phyloP scores from a whole-genome alignment of 2,329 filamentous ascomycete species.

The Pseudodiploospora longispora region DNA sequence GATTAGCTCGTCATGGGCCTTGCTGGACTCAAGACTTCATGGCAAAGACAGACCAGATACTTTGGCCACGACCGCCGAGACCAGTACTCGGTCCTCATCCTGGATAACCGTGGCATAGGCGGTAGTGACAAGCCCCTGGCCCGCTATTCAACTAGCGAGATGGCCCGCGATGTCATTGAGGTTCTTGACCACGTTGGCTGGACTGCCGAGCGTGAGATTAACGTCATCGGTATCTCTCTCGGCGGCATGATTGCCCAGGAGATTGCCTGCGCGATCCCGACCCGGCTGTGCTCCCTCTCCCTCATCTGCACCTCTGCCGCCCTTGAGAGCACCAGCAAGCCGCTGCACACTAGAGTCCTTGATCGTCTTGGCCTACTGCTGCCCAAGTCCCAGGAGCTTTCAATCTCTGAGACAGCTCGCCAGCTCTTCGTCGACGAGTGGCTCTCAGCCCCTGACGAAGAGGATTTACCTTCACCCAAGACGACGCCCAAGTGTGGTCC shows the following conservation, averaged over 20 bases:
- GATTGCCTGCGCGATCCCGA: slow-evolving; percentile 48
- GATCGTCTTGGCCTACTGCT: slow-evolving; percentile 50
- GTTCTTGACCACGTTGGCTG: slow-evolving; percentile 62
- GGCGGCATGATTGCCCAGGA: slow-evolving; percentile 92
- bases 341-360: slow-evolving; percentile 57
- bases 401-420: slow-evolving; percentile 54
- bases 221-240: slow-evolving; percentile 74
- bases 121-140: slow-evolving; percentile 67
- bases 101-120: slow-evolving; percentile 83
- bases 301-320: slow-evolving; percentile 54
- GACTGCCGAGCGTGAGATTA: slow-evolving; percentile 43
- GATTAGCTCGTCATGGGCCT: slow-evolving; percentile 72
- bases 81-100: slow-evolving; percentile 64
- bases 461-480: slow-evolving; percentile 36
- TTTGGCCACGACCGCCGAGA: slow-evolving; percentile 65
- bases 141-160: slow-evolving; percentile 74
- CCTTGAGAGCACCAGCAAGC: slow-evolving; percentile 44
- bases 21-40: slow-evolving; percentile 57
- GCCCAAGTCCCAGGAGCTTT: slow-evolving; percentile 61
- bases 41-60: slow-evolving; percentile 76
- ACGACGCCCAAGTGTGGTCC: slow-evolving; percentile 33
- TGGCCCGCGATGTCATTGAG: slow-evolving; percentile 73
- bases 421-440: slow-evolving; percentile 60
- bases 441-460: slow-evolving; percentile 51
- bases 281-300: slow-evolving; percentile 46